Base-by-base conservation (phyloP, 2,329 filamentous ascomycete species). In the Xylariaceae sp. region DNA sequence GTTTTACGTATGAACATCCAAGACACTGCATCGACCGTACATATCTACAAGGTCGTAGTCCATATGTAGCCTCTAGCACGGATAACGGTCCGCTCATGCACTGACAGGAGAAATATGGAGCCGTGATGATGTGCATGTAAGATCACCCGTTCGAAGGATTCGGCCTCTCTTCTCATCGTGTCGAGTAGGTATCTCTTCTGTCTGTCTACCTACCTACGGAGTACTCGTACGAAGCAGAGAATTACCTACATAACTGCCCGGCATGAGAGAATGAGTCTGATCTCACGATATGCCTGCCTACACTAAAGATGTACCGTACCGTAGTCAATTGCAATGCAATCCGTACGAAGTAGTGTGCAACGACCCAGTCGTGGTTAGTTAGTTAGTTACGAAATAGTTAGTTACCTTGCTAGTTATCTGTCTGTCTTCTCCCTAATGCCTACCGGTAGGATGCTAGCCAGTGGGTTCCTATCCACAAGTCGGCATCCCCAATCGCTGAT, bases 41-140 rank as follows among this genome's bases (percentile, higher is more conserved):
- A 41, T 41, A 13, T 30, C 23, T 30, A 30, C 23, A 41, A 41
- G 37, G 37, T 41, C 37, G 5, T 17, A 17, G 10, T 18, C 35
- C 30, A 51, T 23, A 23, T 51, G 30, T 49, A 51, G 41, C 55
- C 52, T 61, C 52, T 61, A 59, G 60, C 55, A 64, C 59, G 59
- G 61, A 61, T 61, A 66, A 65, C 65, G 64, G 65, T 63, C 65
- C 63, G 64, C 64, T 59, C 63, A 65, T 66, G 65, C 65, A 66
- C 55, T 47, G 53, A 51, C 48, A 61, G 53, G 54, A 60, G 51
- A 56, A 59, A 56, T 57, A 52, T 51, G 60, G 62, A 58, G 60
- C 60, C 62, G 30, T 56, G 23, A 61, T 66, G 60, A 60, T 64
- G 56, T 66, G 62, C 60, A 64, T 61, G 51, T 51, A 51, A 48